Base-by-base conservation (phyloP, 768 basidiomycete genomes). In the Multifurca ochricompacta region DNA sequence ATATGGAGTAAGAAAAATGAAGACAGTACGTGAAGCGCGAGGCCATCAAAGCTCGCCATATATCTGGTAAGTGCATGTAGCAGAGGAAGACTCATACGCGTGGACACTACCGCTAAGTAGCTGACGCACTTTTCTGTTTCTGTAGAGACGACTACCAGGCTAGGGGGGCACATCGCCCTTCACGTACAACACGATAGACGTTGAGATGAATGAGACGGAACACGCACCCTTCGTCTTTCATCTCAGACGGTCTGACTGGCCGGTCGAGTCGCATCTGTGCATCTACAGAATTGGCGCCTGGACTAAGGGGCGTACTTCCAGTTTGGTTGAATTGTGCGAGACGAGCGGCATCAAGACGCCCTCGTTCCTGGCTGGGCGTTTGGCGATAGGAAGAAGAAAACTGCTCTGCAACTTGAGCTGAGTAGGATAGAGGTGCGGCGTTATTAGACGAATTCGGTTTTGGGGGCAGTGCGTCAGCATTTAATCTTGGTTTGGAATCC, bases 221-320 rank as follows among this genome's bases (percentile, higher is more conserved):
- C 50, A 79, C 92, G 91, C 80, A 97, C 94, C 93, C 93, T 87
- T 95, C 93, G 63, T 96, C 94, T 69, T 92, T 91, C 90, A 91
- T 92, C 69, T 96, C 92, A 10, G 85, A 85, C 16, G 88, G 88
- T 31, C 89, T 78, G 14, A 92, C 72, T 31, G 79, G 82, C 41
- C 88, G n/a, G n/a, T n/a, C n/a, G n/a, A n/a, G n/a, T n/a, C n/a
- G 78, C 66, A 10, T 7, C 14, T 35, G 51, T 13, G 30, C 50
- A n/a, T 44, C 49, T 11, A 9, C 14, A 5, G 9, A 16, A 35
- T 28, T 18, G 4, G 53, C 48, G 36, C 37, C 35, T 23, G 51
- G 3, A 7, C 45, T 27, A 6, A 32, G 53, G 18, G 51, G 54
- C 50, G 51, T 19, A 48, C 43, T 39, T 27, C 47, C 32, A 5